Base-by-base conservation (phyloP, 352 stramenopile species). In the Globisporangium heterothallicum region DNA sequence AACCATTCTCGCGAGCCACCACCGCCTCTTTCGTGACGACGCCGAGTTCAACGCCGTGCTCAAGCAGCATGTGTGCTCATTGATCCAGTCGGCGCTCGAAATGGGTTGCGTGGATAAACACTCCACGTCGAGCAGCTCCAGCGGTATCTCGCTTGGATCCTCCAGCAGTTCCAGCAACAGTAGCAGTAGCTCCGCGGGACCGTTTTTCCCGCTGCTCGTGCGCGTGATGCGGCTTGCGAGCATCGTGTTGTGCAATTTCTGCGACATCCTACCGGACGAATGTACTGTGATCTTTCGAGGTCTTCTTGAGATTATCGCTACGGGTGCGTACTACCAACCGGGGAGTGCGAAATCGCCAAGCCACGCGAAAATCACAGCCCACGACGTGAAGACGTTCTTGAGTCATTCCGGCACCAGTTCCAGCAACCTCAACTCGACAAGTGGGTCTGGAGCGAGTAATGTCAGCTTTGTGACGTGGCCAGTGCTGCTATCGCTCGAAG, bases 401-500 rank as follows among this genome's bases (percentile, higher is more conserved):
- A 70, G 61, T 12, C 66, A 81, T 50, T 50, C 34, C 1, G 62
- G 66, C 5, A 60, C 48, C 1, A 59, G 58, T n/a, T 72, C 64
- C 0, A 68, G 61, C 8, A 68, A 18, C 21, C 5, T 47, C 7
- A 58, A 51, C 18, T 21, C 53, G n/a, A 61, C 58, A 3, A 70
- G 19, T 29, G 56, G 57, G 12, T 21, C 22, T 8, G 70, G 61
- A 47, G 47, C 53, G 21, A 66, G 60, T 32, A 43, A 3, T 18
- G 64, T 80, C 9, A 92, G 76, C 59, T 94, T 82, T 26, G 84
- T 94, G 41, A 92, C 84, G 26, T 94, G 84, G 84, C 82, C 78
- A 2, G 84, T 92, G 10, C 48, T 94, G 16, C 52, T 94, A 10
- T 72, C 81, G 12, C 70, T 94, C 3, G 84, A 94, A 69, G 84